These are phyloP conservation scores for Benincasa hispida DNA, from an alignment of 306 rosid genomes.

Conservation along the genomic window DNA sequence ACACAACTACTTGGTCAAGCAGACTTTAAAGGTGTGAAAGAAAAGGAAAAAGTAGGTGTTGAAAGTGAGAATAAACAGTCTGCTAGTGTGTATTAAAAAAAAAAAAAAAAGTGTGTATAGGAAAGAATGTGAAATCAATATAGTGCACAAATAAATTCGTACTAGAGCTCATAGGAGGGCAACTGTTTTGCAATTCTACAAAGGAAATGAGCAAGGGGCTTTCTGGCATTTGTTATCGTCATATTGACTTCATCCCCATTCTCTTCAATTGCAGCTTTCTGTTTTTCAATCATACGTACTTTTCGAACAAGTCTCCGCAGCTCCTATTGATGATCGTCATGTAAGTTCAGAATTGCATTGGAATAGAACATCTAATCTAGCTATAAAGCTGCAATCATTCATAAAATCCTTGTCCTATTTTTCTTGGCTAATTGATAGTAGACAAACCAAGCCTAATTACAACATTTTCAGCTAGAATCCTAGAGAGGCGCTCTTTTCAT, in stretches of 20 bases:
- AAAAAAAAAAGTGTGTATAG: background rate
- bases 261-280: constrained; percentile 24
- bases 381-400: background rate
- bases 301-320: constrained; percentile 65
- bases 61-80: background rate
- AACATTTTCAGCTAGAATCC: background rate
- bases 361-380: background rate
- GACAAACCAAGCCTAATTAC: background rate
- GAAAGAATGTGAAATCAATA: background rate
- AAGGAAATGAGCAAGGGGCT: constrained; percentile 68
- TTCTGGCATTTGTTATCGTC: constrained; percentile 26
- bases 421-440: background rate
- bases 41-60: background rate
- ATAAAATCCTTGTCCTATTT: background rate
- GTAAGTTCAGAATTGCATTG: background rate
- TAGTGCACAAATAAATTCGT: background rate
- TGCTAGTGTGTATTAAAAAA: background rate
- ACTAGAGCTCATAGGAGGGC: constrained; percentile 17
- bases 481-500: background rate
- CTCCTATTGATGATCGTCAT: constrained; percentile 37
- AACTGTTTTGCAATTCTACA: constrained; percentile 35
- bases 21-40: background rate
- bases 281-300: constrained; percentile 39
- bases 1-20: background rate
- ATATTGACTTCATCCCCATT: constrained; percentile 31